Evolutionary conservation across 208 protist species (phyloP), one percentile per base, ranked within the genome.

Genomic region (Tritrichomonas musculus): DNA sequence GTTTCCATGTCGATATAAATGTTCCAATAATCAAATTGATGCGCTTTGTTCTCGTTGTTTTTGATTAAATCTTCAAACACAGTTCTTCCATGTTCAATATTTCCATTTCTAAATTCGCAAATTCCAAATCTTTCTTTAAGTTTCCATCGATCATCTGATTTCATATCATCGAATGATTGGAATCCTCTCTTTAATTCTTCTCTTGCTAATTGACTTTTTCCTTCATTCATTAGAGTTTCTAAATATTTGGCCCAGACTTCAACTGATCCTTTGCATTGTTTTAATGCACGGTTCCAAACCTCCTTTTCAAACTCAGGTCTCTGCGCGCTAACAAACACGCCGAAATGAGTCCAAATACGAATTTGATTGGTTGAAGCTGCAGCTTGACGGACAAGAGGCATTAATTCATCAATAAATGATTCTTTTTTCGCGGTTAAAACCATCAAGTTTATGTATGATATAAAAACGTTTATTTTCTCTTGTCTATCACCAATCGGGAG

Each of bases 171-270:
- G 44, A 49, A 33, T 47, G 41, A 44, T 1, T 47, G 20, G 27
- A 88, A 49, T 20, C 77, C 44, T 88, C 77, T 88, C 47, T 88
- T 88, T 8, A 39, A 30, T 57, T 88, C 77, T 27, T 88, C 77
- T 22, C 27, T 33, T 1, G 77, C 77, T 44, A 39, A n/a, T 44
- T 53, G 11, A 22, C 14, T 27, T 55, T 50, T 47, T 1, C 41
- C 41, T 30, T 88, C 77, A 8, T 50, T 14, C 8, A 88, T n/a
- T 1, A 88, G 30, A 39, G 47, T 14, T 27, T 20, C 8, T 17
- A 88, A 50, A 30, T 88, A 88, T 11, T 33, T 4, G 25, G 17
- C 33, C 77, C 77, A 88, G 17, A 88, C 39, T 33, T 33, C 30
- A 57, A 57, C 13, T 22, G 25, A 14, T 14, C 47, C 41, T 47